Percentiles rank a stretch among this genome's conserved stretches.
These are phyloP conservation scores for Podila verticillata DNA, from an alignment of 192 early-diverging fungal species.

Conservation along the genomic window DNA sequence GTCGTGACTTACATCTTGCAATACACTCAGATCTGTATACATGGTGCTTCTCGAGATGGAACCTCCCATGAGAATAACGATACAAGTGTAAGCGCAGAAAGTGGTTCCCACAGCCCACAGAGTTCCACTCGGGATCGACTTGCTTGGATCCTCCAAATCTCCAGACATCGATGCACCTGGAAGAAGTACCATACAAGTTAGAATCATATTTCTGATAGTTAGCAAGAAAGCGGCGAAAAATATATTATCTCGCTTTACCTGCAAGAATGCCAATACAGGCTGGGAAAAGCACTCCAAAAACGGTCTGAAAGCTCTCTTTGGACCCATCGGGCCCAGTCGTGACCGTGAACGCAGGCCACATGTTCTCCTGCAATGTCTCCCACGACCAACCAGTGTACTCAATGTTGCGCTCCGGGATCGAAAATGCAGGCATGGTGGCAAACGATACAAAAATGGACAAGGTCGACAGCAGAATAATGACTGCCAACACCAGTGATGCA, in stretches of 20 bases:
- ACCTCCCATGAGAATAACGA: conserved; percentile 65
- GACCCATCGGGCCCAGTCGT: conserved; percentile 54
- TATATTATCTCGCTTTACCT: conserved; percentile 6
- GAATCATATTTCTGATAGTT: not conserved
- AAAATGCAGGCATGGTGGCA: conserved; percentile 63
- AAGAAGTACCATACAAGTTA: not conserved
- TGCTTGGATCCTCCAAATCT: conserved; percentile 70
- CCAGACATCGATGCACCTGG: conserved; percentile 78
- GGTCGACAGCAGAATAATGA: conserved; percentile 65
- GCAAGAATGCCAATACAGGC: conserved; percentile 77
- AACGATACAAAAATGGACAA: conserved; percentile 67
- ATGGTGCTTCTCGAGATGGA: conserved; percentile 66
- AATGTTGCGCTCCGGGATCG: conserved; percentile 58
- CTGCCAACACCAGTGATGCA: conserved; percentile 63
- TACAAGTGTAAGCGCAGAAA: conserved; percentile 61
- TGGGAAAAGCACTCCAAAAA: conserved; percentile 75
- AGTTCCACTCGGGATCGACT: conserved; percentile 75
- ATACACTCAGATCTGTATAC: conserved; percentile 68
- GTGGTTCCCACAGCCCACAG: conserved; percentile 68
- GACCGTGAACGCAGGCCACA: conserved; percentile 67
- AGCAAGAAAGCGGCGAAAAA: too few species aligned
- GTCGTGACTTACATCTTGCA: conserved; percentile 59
- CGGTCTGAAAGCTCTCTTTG: conserved; percentile 58
- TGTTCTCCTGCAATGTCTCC: conserved; percentile 67
- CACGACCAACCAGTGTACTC: conserved; percentile 69